Percentiles rank a stretch among this genome's conserved stretches.
phyloP scores from a whole-genome alignment of 1,284 basidiomycete species.

The Cryptococcus sp. region DNA sequence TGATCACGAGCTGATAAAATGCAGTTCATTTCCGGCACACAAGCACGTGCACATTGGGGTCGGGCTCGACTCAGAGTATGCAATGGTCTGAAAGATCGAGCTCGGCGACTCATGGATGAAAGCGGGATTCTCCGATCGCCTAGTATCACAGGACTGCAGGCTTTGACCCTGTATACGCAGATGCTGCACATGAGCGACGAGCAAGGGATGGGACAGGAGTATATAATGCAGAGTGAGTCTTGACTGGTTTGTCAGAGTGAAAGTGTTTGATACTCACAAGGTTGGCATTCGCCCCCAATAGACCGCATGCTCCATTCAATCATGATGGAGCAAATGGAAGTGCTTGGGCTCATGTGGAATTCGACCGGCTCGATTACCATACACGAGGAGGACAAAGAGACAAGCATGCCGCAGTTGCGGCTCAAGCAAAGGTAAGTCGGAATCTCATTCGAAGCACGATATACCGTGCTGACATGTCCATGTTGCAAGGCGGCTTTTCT shows the following conservation, averaged over 20 bases:
- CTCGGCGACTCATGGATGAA: slow-evolving; percentile 33
- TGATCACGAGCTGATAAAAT: not conserved
- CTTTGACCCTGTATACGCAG: slow-evolving; percentile 34
- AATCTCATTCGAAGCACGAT: too few species aligned
- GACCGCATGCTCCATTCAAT: slow-evolving; percentile 32
- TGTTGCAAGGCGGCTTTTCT: slow-evolving; percentile 33
- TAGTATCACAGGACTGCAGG: slow-evolving; percentile 37
- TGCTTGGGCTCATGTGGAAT: slow-evolving; percentile 35
- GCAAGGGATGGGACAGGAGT: slow-evolving; percentile 12
- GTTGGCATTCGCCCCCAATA: slow-evolving; percentile 1
- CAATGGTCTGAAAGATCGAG: slow-evolving; percentile 35
- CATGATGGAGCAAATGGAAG: slow-evolving; percentile 37
- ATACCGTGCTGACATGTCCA: not conserved
- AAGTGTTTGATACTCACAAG: not conserved
- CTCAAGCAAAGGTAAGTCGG: slow-evolving; percentile 31
- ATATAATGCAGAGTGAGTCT: slow-evolving; percentile 35
- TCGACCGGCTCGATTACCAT: slow-evolving; percentile 19
- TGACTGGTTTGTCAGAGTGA: not conserved
- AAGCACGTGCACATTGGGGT: slow-evolving; percentile 38
- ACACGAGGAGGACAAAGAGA: slow-evolving; percentile 18
- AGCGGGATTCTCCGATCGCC: slow-evolving; percentile 33
- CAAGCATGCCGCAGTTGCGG: slow-evolving; percentile 17
- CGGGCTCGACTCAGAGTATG: slow-evolving; percentile 29
- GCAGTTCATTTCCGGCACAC: slow-evolving; percentile 29
- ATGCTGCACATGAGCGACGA: slow-evolving; percentile 34